These are phyloP conservation scores for Penicillium brevicompactum DNA, from an alignment of 2,329 filamentous ascomycete species.

Conservation along the genomic window DNA sequence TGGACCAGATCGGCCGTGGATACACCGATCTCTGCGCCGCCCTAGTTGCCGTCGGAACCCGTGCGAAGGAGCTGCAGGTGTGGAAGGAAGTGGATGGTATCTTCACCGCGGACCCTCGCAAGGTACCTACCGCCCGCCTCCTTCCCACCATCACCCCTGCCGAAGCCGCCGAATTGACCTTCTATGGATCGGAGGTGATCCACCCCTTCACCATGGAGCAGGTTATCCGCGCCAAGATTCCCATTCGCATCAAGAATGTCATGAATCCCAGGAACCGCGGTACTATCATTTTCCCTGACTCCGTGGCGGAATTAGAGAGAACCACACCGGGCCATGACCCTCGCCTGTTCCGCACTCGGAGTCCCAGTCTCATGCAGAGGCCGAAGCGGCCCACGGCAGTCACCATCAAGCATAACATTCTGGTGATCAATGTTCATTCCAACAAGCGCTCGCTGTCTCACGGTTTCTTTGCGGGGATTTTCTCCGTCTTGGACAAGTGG, in stretches of 20 bases:
- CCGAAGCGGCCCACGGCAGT: conserved; percentile 83
- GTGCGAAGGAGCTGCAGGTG: conserved; percentile 86
- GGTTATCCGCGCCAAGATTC: conserved; percentile 66
- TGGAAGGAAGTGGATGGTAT: conserved; percentile 99
- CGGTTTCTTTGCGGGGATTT: conserved; percentile 92
- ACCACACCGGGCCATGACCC: conserved; percentile 59
- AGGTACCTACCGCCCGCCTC: conserved; percentile 90
- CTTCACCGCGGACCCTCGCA: conserved; percentile 81
- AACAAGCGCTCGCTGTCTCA: conserved; percentile 96
- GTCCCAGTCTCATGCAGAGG: conserved; percentile 53
- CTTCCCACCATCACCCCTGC: conserved; percentile 86
- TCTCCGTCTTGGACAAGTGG: conserved; percentile 84
- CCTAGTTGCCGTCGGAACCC: conserved; percentile 83
- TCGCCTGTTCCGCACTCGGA: conserved; percentile 53
- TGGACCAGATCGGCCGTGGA: conserved; percentile 89
- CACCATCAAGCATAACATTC: conserved; percentile 95
- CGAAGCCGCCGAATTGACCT: conserved; percentile 93
- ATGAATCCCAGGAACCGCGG: conserved; percentile 66
- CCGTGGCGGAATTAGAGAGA: conserved; percentile 53
- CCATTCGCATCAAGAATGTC: conserved; percentile 70
- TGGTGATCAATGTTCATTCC: conserved; percentile 96
- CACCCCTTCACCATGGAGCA: conserved; percentile 99
- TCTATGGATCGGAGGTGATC: conserved; percentile 94
- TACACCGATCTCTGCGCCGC: conserved; percentile 97
- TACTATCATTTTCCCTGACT: conserved; percentile 74